These are phyloP conservation scores for Rhizomucor pusillus DNA, from an alignment of 371 early-diverging fungal genomes.

Conservation along the genomic window DNA sequence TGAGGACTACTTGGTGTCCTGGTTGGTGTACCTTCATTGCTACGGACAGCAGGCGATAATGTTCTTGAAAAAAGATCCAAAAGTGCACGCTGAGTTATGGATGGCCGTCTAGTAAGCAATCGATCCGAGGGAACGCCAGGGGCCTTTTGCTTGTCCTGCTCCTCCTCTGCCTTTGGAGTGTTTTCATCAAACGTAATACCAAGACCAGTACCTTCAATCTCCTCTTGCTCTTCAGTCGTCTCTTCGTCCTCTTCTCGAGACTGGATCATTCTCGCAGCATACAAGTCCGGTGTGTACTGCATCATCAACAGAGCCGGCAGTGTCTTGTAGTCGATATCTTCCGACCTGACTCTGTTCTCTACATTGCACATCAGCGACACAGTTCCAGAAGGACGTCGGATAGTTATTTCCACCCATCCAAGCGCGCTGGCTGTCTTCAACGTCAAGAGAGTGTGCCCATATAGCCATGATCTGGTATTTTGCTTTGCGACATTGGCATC, in stretches of 20 bases:
- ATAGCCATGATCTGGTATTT: slow-evolving; percentile 72
- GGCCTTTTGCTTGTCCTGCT: neutral
- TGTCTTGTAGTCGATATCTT: slow-evolving; percentile 51
- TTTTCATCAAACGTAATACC: slow-evolving; percentile 17
- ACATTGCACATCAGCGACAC: slow-evolving; percentile 72
- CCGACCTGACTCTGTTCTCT: slow-evolving; percentile 67
- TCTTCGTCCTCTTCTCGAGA: neutral
- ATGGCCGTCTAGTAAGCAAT: too few species aligned
- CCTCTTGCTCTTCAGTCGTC: neutral
- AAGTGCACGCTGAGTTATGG: too few species aligned
- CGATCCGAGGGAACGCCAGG: too few species aligned
- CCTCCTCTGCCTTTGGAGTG: neutral
- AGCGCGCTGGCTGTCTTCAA: slow-evolving; percentile 62
- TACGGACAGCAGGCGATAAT: too few species aligned
- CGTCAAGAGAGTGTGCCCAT: slow-evolving; percentile 82
- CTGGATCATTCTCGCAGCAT: slow-evolving; percentile 15
- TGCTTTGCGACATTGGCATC: slow-evolving; percentile 21
- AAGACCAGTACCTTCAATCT: slow-evolving; percentile 20
- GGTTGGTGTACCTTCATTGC: too few species aligned
- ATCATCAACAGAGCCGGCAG: slow-evolving; percentile 62
- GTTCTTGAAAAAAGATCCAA: too few species aligned
- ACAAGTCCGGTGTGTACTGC: slow-evolving; percentile 51
- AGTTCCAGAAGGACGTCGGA: slow-evolving; percentile 84
- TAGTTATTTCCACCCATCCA: slow-evolving; percentile 78
- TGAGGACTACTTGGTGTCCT: too few species aligned